These are phyloP conservation scores for Berkeleyomyces basicola DNA, from an alignment of 2,329 filamentous ascomycete genomes.

Conservation along the genomic window DNA sequence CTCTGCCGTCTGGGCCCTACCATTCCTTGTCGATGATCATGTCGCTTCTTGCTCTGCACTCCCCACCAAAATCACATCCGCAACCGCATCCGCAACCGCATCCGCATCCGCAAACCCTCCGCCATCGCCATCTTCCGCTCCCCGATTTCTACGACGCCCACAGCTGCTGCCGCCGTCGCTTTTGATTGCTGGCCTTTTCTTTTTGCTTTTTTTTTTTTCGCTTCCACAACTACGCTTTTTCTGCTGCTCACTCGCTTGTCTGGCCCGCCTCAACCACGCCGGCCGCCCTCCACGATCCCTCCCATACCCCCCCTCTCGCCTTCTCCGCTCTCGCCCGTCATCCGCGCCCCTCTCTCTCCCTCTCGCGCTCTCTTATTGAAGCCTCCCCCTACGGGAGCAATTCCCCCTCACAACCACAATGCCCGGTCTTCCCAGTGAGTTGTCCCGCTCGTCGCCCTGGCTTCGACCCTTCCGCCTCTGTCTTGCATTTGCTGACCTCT, in stretches of 20 bases:
- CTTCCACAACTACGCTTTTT: not conserved
- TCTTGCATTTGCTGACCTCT: not conserved
- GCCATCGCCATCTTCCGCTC: not conserved
- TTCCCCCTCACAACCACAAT: not conserved
- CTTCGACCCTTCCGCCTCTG: not conserved
- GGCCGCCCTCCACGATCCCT: not conserved
- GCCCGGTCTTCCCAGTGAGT: slow-evolving; percentile 13
- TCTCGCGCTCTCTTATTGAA: not conserved
- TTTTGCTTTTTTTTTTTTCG: not conserved
- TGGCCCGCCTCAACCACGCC: not conserved
- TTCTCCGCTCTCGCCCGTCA: not conserved
- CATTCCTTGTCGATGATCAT: slow-evolving; percentile 5
- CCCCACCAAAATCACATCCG: not conserved
- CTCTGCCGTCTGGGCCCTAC: not conserved
- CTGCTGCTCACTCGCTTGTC: not conserved
- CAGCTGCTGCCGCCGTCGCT: no score
- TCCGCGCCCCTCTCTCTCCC: not conserved
- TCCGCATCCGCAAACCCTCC: not conserved
- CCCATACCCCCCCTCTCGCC: not conserved
- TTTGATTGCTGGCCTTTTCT: not conserved
- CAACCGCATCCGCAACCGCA: not conserved
- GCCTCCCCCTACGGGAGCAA: not conserved
- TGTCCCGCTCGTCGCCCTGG: not conserved
- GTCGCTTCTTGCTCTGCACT: slow-evolving; percentile 6
- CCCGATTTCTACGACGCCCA: not conserved